Conservation (phyloP, 768 basidiomycete species). For the Leccinum imitatum region DNA sequence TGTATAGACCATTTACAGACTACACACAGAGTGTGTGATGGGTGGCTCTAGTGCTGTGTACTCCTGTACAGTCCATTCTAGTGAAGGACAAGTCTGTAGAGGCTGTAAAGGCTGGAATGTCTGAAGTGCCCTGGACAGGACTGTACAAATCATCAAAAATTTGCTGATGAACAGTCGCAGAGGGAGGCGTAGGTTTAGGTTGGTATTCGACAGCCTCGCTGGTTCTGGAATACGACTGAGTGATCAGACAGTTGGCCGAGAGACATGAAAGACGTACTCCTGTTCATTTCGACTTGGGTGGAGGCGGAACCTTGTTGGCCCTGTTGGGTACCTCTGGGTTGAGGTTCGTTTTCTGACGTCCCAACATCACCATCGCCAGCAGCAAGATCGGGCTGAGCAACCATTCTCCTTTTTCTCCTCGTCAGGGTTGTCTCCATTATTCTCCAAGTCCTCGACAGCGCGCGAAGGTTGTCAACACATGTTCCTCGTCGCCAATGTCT, state of each 20-base stretch:
- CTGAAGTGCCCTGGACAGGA: no score
- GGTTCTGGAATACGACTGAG: slow-evolving; percentile 8
- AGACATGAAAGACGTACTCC: slow-evolving; percentile 14
- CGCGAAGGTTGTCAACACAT: slow-evolving; percentile 14
- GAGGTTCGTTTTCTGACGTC: slow-evolving; percentile 17
- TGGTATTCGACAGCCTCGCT: slow-evolving; percentile 11
- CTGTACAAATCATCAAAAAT: no score
- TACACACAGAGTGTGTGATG: no score
- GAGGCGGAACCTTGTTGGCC: slow-evolving; percentile 23
- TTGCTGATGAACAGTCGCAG: not conserved
- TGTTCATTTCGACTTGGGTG: slow-evolving; percentile 11
- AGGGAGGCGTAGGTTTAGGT: slow-evolving; percentile 3
- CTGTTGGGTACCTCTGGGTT: slow-evolving; percentile 18
- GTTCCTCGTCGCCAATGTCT: slow-evolving; percentile 36
- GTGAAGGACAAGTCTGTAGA: no score
- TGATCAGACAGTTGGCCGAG: not conserved
- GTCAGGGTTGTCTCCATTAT: slow-evolving; percentile 29
- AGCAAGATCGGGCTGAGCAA: slow-evolving; percentile 39
- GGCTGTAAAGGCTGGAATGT: no score
- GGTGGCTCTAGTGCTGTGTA: no score
- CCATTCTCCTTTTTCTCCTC: slow-evolving; percentile 27
- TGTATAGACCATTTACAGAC: no score
- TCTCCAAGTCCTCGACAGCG: slow-evolving; percentile 14
- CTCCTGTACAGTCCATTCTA: no score
- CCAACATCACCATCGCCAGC: slow-evolving; percentile 27